Conservation (phyloP, 441 rosid species). For the Jatropha podagrica region DNA sequence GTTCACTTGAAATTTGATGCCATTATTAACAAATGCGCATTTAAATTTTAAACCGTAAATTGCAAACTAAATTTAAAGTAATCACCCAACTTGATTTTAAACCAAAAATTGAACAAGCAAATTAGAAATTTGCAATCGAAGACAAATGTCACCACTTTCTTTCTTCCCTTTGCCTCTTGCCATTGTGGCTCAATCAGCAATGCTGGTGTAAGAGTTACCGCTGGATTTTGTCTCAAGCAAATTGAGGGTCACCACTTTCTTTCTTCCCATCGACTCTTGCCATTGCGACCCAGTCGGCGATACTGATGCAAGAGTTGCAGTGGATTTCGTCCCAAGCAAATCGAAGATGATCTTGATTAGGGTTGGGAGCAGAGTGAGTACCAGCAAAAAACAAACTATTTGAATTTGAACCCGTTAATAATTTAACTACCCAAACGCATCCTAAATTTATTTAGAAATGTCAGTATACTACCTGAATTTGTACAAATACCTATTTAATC, state of each 20-base stretch:
- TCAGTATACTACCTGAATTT: too few relatives aligned
- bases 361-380: too few relatives aligned
- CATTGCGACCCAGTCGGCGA: too few relatives aligned
- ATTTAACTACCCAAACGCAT: too few relatives aligned
- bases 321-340: too few relatives aligned
- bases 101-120: background rate
- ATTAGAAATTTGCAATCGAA: background rate
- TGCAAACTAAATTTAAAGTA: background rate
- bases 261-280: too few relatives aligned
- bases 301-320: too few relatives aligned
- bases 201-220: constrained; percentile 61
- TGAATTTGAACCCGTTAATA: too few relatives aligned
- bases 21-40: background rate
- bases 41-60: background rate
- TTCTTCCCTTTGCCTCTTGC: constrained; percentile 87
- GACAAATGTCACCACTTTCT: constrained; percentile 8
- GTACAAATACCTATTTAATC: too few relatives aligned
- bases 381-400: too few relatives aligned
- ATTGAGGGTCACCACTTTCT: constrained; percentile 27
- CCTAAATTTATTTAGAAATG: too few relatives aligned
- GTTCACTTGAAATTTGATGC: background rate
- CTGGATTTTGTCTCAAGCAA: constrained; percentile 47
- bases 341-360: too few relatives aligned
- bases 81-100: background rate
- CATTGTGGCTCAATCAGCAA: constrained; percentile 86